These are phyloP conservation scores for Blastomyces percursus DNA, from an alignment of 2,329 filamentous ascomycete species.

Conservation along the genomic window DNA sequence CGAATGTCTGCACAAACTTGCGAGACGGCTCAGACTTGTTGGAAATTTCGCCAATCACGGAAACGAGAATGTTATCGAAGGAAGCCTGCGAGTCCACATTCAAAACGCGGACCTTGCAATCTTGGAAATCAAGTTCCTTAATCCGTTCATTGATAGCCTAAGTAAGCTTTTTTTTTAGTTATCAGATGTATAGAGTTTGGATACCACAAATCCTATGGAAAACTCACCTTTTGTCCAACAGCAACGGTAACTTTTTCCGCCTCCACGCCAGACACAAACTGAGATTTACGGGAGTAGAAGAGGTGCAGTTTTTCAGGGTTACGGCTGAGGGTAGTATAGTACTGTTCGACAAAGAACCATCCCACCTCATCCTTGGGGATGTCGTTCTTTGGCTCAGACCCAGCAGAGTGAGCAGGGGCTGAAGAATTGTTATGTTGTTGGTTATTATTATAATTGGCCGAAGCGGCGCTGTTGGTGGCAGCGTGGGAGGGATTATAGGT, in stretches of 20 bases:
- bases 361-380: conserved; percentile 85
- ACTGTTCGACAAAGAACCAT: conserved; percentile 99
- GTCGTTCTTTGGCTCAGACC: conserved; percentile 30
- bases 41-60: conserved; percentile 95
- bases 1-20: conserved; percentile 97
- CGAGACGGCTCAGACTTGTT: conserved; percentile 84
- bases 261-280: conserved; percentile 86
- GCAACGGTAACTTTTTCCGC: conserved; percentile 79
- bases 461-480: conserved; percentile 25
- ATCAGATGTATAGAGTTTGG: not conserved
- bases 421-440: conserved; percentile 22
- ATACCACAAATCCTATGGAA: not conserved
- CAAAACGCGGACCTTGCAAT: conserved; percentile 95
- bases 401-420: conserved; percentile 29
- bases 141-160: conserved; percentile 92
- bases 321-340: conserved; percentile 96
- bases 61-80: conserved; percentile 86
- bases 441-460: conserved; percentile 19
- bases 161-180: conserved; percentile 3
- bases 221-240: conserved; percentile 71
- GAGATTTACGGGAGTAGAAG: conserved; percentile 93
- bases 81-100: conserved; percentile 96
- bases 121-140: conserved; percentile 83
- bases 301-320: conserved; percentile 86
- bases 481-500: conserved; percentile 27